Evolutionary conservation across 2,329 filamentous ascomycete genomes (phyloP).

Genomic region (Fusarium sp.): DNA sequence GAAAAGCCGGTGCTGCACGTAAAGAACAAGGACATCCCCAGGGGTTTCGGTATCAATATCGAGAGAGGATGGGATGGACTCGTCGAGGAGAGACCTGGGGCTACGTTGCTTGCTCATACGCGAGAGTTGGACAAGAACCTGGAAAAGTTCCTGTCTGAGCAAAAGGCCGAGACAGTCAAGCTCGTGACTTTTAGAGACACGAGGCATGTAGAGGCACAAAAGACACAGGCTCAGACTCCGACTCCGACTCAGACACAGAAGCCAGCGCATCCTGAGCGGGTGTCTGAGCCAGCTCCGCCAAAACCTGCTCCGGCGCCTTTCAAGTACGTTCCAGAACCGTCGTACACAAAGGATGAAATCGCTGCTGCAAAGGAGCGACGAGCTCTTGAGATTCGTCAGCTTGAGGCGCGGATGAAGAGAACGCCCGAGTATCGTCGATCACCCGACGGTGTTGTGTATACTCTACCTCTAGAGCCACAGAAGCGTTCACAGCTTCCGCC

Average conservation of each 20-base stretch:
- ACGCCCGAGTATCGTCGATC: conserved; percentile 75
- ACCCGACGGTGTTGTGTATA: conserved; percentile 76
- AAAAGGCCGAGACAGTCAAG: conserved; percentile 79
- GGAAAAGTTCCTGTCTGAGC: conserved; percentile 75
- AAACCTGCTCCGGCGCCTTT: conserved; percentile 34
- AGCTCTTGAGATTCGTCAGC: conserved; percentile 75
- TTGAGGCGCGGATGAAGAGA: conserved; percentile 80
- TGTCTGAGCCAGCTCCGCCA: conserved; percentile 20
- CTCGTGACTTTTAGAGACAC: conserved; percentile 72
- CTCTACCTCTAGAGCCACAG: conserved; percentile 75
- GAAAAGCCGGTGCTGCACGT: conserved; percentile 70
- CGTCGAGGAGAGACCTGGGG: conserved; percentile 64
- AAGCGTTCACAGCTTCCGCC: conserved; percentile 70
- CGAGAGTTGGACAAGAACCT: conserved; percentile 79
- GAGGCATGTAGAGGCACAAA: conserved; percentile 56
- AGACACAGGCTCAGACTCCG: conserved; percentile 11
- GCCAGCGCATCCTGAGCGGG: conserved; percentile 20
- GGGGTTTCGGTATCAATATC: conserved; percentile 80
- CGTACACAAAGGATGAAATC: conserved; percentile 70
- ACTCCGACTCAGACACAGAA: conserved; percentile 11
- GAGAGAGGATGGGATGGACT: conserved; percentile 79
- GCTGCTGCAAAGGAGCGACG: conserved; percentile 71
- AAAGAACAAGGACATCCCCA: conserved; percentile 75
- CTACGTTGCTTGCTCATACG: conserved; percentile 73
- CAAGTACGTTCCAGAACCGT: conserved; percentile 59